Percentiles rank a stretch among this genome's conserved stretches.
Evolutionary conservation across 1,139 yeast species (phyloP).

Genomic region (Lodderomyces beijingensis): DNA sequence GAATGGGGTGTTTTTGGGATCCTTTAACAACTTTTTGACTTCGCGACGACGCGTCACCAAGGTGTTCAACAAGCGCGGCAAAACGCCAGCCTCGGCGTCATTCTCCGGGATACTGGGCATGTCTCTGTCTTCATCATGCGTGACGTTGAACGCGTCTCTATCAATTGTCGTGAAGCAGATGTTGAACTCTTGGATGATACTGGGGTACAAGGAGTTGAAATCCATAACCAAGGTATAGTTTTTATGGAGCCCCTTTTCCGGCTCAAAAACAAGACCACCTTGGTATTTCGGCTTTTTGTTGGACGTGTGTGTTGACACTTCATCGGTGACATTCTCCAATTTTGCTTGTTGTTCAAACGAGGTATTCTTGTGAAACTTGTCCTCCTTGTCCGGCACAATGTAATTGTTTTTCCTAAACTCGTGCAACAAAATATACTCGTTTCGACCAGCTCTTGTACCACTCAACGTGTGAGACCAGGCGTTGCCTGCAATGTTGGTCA

Average conservation of each 20-base stretch:
- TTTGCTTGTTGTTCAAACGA: slow-evolving; percentile 35
- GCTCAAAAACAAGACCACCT: slow-evolving; percentile 97
- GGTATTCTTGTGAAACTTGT: slow-evolving; percentile 43
- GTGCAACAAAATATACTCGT: slow-evolving; percentile 87
- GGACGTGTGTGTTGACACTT: slow-evolving; percentile 44
- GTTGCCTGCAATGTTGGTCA: slow-evolving; percentile 93
- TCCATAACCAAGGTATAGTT: slow-evolving; percentile 93
- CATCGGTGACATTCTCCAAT: slow-evolving; percentile 41
- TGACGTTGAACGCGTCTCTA: slow-evolving; percentile 48
- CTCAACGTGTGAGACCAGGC: slow-evolving; percentile 95
- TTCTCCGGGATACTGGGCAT: slow-evolving; percentile 68
- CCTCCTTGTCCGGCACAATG: slow-evolving; percentile 86
- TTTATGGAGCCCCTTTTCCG: slow-evolving; percentile 91
- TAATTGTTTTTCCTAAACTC: slow-evolving; percentile 80
- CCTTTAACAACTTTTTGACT: slow-evolving; percentile 81
- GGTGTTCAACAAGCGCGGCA: slow-evolving; percentile 78
- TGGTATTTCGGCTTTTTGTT: slow-evolving; percentile 80
- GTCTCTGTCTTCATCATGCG: slow-evolving; percentile 56
- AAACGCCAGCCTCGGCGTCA: slow-evolving; percentile 66
- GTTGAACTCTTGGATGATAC: slow-evolving; percentile 94
- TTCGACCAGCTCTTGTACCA: slow-evolving; percentile 96
- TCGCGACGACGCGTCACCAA: slow-evolving; percentile 90
- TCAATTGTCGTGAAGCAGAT: slow-evolving; percentile 96
- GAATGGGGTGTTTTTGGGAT: slow-evolving; percentile 57
- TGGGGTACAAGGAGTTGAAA: slow-evolving; percentile 95